Base-by-base conservation (phyloP, 768 basidiomycete species). In the Suillus subaureus region DNA sequence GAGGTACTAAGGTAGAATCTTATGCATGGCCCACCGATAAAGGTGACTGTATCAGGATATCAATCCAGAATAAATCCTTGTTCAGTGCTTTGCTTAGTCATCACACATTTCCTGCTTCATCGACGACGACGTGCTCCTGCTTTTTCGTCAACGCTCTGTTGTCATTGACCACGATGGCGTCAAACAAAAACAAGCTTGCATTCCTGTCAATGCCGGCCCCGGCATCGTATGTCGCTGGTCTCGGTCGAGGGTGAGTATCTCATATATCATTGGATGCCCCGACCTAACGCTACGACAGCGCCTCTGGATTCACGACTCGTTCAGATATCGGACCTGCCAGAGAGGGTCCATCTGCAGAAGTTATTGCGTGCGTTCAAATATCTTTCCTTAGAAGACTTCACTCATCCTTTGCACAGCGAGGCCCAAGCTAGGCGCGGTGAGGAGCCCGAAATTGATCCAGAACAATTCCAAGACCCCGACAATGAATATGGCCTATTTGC, bases 321-420 rank as follows among this genome's bases (percentile, higher is more conserved):
- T 97, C 95, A 49, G 97, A 99, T 88, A 99, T 99, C 66, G 97
- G 97, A 74, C 97, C 97, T 42, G 97, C 97, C 9, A 83, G 97
- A 76, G 96, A 97, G 73, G 95, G 94, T 0, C 95, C 96, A 0
- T 93, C 93, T 21, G 96, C 94, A 39, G 95, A 96, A 78, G 89
- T 89, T 0, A 83, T 97, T 60, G 96, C 94, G 90, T 94, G 70
- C 58, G 91, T 85, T 18, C 3, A 6, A 21, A 28, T 21, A 16
- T n/a, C 39, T 23, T 35, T 49, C 55, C 51, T 47, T 0, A 21
- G 6, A 6, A 5, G 56, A 61, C 31, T 21, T 13, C 49, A 26
- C 49, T 63, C 15, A 69, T 63, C 65, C n/a, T 49, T 15, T 64
- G 35, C 23, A n/a, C 68, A 95, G 94, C 5, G 95, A 95, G 69